Conservation (phyloP, 2,329 filamentous ascomycete genomes). For the Macroventuria anomochaeta region DNA sequence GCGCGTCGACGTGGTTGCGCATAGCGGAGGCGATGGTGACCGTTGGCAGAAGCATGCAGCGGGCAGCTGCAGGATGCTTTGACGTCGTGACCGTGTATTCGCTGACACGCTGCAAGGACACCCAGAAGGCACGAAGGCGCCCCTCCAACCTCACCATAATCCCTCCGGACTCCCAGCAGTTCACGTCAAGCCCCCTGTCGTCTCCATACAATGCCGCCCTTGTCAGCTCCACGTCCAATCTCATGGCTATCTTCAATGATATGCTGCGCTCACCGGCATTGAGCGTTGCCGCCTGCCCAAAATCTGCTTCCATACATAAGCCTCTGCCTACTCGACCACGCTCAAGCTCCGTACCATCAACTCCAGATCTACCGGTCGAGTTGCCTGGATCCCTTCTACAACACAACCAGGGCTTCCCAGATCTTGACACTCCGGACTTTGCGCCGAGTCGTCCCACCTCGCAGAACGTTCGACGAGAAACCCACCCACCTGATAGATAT, state of each 20-base stretch:
- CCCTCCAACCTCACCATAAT: slow-evolving; percentile 42
- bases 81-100: slow-evolving; percentile 44
- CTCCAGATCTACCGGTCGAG: slow-evolving; percentile 43
- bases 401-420: slow-evolving; percentile 44
- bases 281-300: slow-evolving; percentile 38
- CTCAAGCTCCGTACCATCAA: slow-evolving; percentile 50
- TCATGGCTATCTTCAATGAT: slow-evolving; percentile 53
- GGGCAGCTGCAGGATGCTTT: slow-evolving; percentile 30
- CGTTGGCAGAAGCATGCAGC: slow-evolving; percentile 32
- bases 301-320: slow-evolving; percentile 41
- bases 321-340: slow-evolving; percentile 48
- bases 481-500: slow-evolving; percentile 10
- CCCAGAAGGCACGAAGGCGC: slow-evolving; percentile 29
- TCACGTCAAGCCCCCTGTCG: slow-evolving; percentile 33
- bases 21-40: slow-evolving; percentile 27
- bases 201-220: slow-evolving; percentile 39
- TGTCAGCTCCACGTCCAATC: slow-evolving; percentile 41
- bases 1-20: slow-evolving; percentile 43
- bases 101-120: slow-evolving; percentile 39
- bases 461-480: slow-evolving; percentile 20
- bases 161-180: slow-evolving; percentile 31
- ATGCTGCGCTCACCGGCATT: slow-evolving; percentile 51
- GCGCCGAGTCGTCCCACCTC: slow-evolving; percentile 19
- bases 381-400: slow-evolving; percentile 39
- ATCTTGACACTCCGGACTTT: slow-evolving; percentile 22